Evolutionary conservation across 257 asterid genomes (phyloP), one percentile per base, ranked within the genome.

Genomic region (Cinchona pubescens): DNA sequence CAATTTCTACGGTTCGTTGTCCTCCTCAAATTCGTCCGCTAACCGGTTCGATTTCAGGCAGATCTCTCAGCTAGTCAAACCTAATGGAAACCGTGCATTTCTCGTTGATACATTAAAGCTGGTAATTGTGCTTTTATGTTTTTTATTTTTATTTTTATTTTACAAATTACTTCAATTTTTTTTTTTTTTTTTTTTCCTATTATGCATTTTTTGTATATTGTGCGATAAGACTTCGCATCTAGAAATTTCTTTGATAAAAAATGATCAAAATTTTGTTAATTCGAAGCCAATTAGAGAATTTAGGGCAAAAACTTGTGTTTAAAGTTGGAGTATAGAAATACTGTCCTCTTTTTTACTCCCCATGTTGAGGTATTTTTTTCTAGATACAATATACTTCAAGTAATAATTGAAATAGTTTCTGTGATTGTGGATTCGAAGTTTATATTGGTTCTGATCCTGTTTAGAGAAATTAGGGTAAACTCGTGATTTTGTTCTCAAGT

Each of bases 91-190:
- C 29, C 90, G 87, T 30, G 85, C 85, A n/a, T 87, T 69, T 76
- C 87, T 87, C 25, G 86, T 87, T 23, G 91, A 88, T 75, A 88
- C 91, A 23, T 75, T 87, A 46, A 85, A 88, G 65, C 65, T 88
- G 90, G 93, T 85, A 87, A 74, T 21, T 59, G 62, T 15, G 42
- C 61, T 55, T 79, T 67, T 25, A 7, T 0, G n/a, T 30, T 29
- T 30, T 53, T 79, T 55, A 51, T 35, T 64, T 37, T 7, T 12
- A 19, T 10, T 29, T 4, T 63, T 16, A 63, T 30, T 38, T 37
- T 48, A n/a, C n/a, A n/a, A n/a, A n/a, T n/a, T n/a, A n/a, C n/a
- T n/a, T n/a, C 46, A 51, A 64, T 64, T 37, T 7, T 12, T 37
- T 10, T 29, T 4, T 63, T 16, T 32, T 30, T 38, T 37, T 48